Evolutionary conservation across 2,329 filamentous ascomycete species (phyloP), one percentile per base, ranked within the genome.

Genomic region (Exophiala phaeomuriformis): DNA sequence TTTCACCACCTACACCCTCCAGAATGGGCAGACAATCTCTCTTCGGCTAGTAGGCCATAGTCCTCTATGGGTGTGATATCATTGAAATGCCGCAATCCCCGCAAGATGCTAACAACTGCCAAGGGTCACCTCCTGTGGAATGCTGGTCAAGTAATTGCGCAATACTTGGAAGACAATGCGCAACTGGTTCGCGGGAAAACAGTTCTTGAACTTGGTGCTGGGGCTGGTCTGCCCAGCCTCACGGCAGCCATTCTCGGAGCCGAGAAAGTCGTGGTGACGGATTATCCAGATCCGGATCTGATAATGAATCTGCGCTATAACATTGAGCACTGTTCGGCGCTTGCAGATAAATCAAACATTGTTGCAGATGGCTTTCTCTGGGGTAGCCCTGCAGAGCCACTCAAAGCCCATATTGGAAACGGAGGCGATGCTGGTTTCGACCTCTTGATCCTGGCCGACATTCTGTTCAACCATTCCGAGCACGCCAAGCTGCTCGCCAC

Each of bases 71-170:
- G 81, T 84, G 79, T 71, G 72, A 43, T 53, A 45, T 42, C 28
- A 28, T 53, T 42, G 30, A 28, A 45, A 36, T 36, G 30, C 46
- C 28, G 29, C 29, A 19, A 29, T 31, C 37, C 12, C 31, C 28
- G 8, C 47, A 42, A 37, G 51, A 43, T 46, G 63, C 63, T 64
- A 59, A 65, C 59, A 40, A 49, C 48, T 52, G 55, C 57, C 58
- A 63, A 81, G 81, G 90, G 88, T 10, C 88, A 96, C 70, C 79
- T 87, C 60, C 79, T 96, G 31, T 97, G 91, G 91, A 94, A 96
- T 69, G 90, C 88, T 56, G 85, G 85, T 56, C 85, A 87, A 58
- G 82, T 88, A 37, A 79, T 91, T 46, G 82, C 90, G 10, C 76
- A 82, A 61, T 90, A 90, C 70, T 82, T 96, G 53, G 88, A 95